phyloP scores from a whole-genome alignment of 176 grass and related monocot genomes.

The Oryza coarctata region DNA sequence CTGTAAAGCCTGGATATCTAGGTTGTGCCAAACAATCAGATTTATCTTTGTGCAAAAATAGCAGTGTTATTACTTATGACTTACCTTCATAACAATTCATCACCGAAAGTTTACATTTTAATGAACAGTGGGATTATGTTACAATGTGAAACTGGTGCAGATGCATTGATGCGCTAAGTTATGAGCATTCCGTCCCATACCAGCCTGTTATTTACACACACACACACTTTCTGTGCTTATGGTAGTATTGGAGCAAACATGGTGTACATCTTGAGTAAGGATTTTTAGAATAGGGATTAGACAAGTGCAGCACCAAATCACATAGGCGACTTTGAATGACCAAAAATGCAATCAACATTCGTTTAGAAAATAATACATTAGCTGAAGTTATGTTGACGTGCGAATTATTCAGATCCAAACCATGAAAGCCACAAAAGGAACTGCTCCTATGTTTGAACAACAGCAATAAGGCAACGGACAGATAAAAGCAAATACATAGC shows the following conservation, averaged over 20 bases:
- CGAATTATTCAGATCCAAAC: not conserved
- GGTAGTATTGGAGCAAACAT: not conserved
- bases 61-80: not conserved
- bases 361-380: not conserved
- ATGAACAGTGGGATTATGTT: not conserved
- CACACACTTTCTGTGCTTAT: not conserved
- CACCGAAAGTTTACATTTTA: not conserved
- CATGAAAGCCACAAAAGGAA: not conserved
- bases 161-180: not conserved
- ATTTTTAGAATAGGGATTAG: not conserved
- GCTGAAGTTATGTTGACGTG: not conserved
- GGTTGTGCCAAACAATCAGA: conserved; percentile 26
- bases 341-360: too few relatives aligned
- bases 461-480: not conserved
- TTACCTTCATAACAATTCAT: not conserved
- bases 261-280: not conserved
- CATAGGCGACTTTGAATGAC: not conserved
- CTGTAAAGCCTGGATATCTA: not conserved
- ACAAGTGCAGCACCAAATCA: not conserved
- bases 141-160: not conserved
- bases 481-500: not conserved
- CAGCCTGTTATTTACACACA: not conserved
- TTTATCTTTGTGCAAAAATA: not conserved
- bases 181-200: not conserved
- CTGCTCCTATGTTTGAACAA: not conserved